Evolutionary conservation across 352 stramenopile genomes (phyloP), one percentile per base, ranked within the genome.

Genomic region (Blastocystis sp.): DNA sequence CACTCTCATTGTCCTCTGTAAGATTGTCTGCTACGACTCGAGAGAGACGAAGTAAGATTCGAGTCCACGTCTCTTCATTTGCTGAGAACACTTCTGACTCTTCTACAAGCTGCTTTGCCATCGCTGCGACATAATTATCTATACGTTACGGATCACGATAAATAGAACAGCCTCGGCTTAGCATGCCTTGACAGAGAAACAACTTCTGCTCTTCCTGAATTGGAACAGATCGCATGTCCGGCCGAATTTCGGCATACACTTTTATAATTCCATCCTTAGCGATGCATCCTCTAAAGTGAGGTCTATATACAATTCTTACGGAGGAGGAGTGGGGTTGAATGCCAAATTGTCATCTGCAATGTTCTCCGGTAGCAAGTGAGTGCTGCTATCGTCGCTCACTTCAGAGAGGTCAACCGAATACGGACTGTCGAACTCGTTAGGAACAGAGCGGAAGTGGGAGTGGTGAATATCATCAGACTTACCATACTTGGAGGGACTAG

Each of bases 261-360:
- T 85, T 85, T 50, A 85, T 66, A 34, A 85, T 68, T 34, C 73
- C 73, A 4, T 85, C 73, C 50, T 85, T 24, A 16, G 39, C 65
- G 8, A 85, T 43, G 50, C 73, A 85, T n/a, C 73, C 73, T 30
- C 73, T 85, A 68, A 18, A 56, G 24, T 65, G 43, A 85, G 34
- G 20, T 54, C n/a, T 20, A n/a, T 1, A 68, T 2, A 34, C 6
- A n/a, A 45, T 7, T 26, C 50, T 3, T 45, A 85, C 73, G 73
- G 20, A 50, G 53, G 59, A 16, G 50, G 26, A 26, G 26, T 16
- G 26, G 73, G 73, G 39, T 18, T 47, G 30, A 85, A 85, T 5
- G 34, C 26, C 26, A 9, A 34, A 66, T 59, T 85, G 56, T 85
- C 73, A 3, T 85, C 73, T 85, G 43, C 11, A 66, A 85, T 85